A percentile compares a stretch with the other conserved stretches of the same genome.
phyloP scores from a whole-genome alignment of 2,329 filamentous ascomycete genomes.

The Triangularia setosa region DNA sequence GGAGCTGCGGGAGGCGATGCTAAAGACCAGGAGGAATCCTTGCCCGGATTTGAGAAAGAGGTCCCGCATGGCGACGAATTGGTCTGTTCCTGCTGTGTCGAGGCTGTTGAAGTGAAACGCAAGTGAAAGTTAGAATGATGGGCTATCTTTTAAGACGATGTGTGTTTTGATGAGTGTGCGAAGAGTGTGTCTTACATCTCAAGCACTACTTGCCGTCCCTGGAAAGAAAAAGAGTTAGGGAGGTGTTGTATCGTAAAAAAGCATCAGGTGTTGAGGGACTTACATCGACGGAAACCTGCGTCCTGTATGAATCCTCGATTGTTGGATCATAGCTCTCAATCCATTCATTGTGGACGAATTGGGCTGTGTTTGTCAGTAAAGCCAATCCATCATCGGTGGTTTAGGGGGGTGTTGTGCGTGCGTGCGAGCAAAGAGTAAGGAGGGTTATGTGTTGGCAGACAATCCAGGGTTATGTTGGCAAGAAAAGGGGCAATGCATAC shows the following conservation, averaged over 20 bases:
- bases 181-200: slow-evolving; percentile 65
- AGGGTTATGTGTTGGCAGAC: not conserved
- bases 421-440: not conserved
- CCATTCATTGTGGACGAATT: slow-evolving; percentile 93
- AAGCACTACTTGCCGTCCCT: slow-evolving; percentile 84
- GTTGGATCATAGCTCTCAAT: slow-evolving; percentile 83
- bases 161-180: slow-evolving; percentile 24
- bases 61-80: slow-evolving; percentile 75
- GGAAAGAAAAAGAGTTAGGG: slow-evolving; percentile 28
- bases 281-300: slow-evolving; percentile 78
- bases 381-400: slow-evolving; percentile 10
- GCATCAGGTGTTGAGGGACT: slow-evolving; percentile 37
- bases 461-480: not conserved
- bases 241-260: too few species aligned
- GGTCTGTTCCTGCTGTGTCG: slow-evolving; percentile 87
- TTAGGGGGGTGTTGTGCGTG: too few species aligned
- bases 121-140: slow-evolving; percentile 24
- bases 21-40: slow-evolving; percentile 88
- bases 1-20: slow-evolving; percentile 82
- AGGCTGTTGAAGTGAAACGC: slow-evolving; percentile 47
- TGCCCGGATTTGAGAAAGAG: slow-evolving; percentile 92
- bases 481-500: slow-evolving; percentile 44
- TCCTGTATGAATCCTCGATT: slow-evolving; percentile 74
- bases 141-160: too few species aligned
- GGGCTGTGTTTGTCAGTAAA: slow-evolving; percentile 50